These are phyloP conservation scores for Mortierella sp. DNA, from an alignment of 371 early-diverging fungal genomes.

Conservation along the genomic window DNA sequence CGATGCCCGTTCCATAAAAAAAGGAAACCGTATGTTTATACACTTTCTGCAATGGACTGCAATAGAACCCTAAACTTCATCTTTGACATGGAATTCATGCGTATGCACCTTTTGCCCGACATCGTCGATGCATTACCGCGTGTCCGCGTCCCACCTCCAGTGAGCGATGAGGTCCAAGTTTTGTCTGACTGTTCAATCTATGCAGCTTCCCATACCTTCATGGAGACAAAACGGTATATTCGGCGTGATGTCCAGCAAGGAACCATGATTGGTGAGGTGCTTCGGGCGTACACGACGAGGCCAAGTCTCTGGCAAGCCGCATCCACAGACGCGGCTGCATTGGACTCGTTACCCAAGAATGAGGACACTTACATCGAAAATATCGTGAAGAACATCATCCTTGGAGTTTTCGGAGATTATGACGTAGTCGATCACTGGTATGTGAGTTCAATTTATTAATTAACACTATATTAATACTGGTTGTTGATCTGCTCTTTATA, in stretches of 20 bases:
- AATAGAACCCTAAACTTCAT: conserved; percentile 10
- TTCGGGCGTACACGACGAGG: background rate
- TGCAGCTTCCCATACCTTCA: background rate
- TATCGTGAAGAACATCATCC: conserved; percentile 4
- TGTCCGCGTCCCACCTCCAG: background rate
- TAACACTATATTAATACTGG: background rate
- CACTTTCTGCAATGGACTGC: background rate
- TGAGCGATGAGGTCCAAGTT: background rate
- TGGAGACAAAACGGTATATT: conserved; percentile 6
- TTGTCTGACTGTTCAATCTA: conserved; percentile 4
- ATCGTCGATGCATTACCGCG: background rate
- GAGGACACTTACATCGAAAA: conserved; percentile 2
- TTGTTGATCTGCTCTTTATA: background rate
- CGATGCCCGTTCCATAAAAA: no score
- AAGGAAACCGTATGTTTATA: no score
- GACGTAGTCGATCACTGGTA: conserved; percentile 6
- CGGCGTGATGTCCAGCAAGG: background rate
- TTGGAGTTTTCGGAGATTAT: conserved; percentile 4
- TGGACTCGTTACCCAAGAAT: background rate
- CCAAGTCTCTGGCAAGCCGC: conserved; percentile 4
- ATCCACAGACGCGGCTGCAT: background rate
- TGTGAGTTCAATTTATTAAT: background rate
- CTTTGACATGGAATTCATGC: background rate
- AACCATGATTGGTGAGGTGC: conserved; percentile 1
- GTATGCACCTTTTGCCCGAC: background rate